Conservation (phyloP, 306 rosid genomes). For the Fragaria nilgerrensis region DNA sequence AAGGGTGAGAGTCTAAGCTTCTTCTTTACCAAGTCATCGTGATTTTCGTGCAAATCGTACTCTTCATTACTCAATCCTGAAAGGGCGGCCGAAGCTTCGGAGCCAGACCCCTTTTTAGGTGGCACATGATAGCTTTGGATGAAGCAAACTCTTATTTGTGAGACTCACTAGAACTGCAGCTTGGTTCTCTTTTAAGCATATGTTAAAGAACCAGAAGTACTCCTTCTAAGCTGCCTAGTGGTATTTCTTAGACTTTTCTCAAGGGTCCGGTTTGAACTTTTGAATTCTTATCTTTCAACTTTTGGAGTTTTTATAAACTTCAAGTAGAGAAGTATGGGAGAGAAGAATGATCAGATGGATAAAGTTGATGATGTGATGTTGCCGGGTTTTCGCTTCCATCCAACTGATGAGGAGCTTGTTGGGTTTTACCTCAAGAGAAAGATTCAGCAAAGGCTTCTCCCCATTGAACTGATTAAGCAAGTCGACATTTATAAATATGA, state of each 20-base stretch:
- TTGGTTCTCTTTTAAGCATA: constrained; percentile 23
- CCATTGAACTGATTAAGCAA: constrained; percentile 71
- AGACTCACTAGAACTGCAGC: neutral
- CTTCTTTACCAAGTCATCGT: constrained; percentile 25
- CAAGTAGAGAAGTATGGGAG: constrained; percentile 43
- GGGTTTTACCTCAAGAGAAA: constrained; percentile 69
- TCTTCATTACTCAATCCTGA: constrained; percentile 32
- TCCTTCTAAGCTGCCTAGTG: constrained; percentile 18
- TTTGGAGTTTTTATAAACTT: neutral
- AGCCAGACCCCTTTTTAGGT: constrained; percentile 37
- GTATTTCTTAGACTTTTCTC: constrained; percentile 2
- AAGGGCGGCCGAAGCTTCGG: constrained; percentile 52
- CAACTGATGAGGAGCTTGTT: constrained; percentile 83
- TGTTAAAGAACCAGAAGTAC: constrained; percentile 15
- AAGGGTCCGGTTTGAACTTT: constrained; percentile 21
- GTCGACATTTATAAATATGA: constrained; percentile 76
- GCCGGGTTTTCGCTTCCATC: constrained; percentile 85
- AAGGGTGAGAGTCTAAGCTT: constrained; percentile 19
- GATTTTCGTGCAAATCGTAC: constrained; percentile 26
- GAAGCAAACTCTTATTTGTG: constrained; percentile 21
- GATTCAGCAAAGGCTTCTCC: constrained; percentile 55
- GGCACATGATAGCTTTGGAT: constrained; percentile 36
- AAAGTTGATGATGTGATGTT: constrained; percentile 54
- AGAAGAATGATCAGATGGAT: constrained; percentile 52
- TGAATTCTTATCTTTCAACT: constrained; percentile 10